These are phyloP conservation scores for Nemania abortiva DNA, from an alignment of 2,329 filamentous ascomycete genomes.

Conservation along the genomic window DNA sequence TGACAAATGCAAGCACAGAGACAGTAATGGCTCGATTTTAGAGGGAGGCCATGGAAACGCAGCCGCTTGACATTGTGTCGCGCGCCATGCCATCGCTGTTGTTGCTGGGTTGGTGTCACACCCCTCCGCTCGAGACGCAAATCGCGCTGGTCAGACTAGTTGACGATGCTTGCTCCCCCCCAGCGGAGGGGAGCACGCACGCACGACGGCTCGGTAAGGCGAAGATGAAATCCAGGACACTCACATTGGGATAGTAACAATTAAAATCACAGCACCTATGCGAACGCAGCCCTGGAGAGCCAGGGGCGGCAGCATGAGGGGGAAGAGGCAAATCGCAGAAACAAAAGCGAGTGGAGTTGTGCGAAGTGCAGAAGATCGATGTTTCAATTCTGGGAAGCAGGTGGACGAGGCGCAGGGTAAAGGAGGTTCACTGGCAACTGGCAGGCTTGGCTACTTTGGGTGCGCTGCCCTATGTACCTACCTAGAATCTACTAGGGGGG, in stretches of 20 bases:
- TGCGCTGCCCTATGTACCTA: conserved; percentile 21
- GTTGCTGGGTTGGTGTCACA: conserved; percentile 32
- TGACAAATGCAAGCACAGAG: conserved; percentile 7
- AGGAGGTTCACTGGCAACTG: conserved; percentile 35
- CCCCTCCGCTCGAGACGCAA: conserved; percentile 36
- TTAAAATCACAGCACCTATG: conserved; percentile 55
- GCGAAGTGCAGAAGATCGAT: conserved; percentile 53
- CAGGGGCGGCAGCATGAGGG: conserved; percentile 58
- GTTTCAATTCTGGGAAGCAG: conserved; percentile 47
- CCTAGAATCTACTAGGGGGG: conserved; percentile 5
- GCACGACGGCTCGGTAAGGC: conserved; percentile 5
- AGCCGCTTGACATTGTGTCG: conserved; percentile 29
- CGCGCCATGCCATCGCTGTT: conserved; percentile 37
- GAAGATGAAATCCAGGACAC: conserved; percentile 22
- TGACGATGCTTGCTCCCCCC: conserved; percentile 42
- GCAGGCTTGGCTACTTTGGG: conserved; percentile 26
- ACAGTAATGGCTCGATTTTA: conserved; percentile 23
- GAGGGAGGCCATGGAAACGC: conserved; percentile 30
- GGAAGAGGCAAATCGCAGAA: conserved; percentile 51
- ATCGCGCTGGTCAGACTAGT: conserved; percentile 41
- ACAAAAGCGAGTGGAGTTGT: conserved; percentile 60
- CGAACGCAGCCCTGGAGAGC: conserved; percentile 59
- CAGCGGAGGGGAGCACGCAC: conserved; percentile 12
- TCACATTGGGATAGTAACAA: conserved; percentile 47
- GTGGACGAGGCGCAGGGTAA: conserved; percentile 45